phyloP scores from a whole-genome alignment of 805 yeast species.

The Lipomyces mesembrius region DNA sequence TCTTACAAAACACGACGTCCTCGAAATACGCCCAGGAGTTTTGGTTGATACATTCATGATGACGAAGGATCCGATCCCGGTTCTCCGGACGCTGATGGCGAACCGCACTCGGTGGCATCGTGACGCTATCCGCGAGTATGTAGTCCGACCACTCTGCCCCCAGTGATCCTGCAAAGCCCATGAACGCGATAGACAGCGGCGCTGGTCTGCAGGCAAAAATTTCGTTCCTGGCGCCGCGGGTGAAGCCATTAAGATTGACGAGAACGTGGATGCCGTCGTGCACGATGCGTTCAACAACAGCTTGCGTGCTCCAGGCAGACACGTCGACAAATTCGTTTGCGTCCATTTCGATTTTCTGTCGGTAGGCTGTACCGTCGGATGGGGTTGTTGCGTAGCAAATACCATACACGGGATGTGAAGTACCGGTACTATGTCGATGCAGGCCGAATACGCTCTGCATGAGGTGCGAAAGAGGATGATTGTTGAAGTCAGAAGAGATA shows the following conservation, averaged over 20 bases:
- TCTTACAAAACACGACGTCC: conserved; percentile 42
- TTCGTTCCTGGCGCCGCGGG: conserved; percentile 46
- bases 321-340: conserved; percentile 41
- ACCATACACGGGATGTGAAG: conserved; percentile 35
- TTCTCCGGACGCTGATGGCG: conserved; percentile 8
- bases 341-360: conserved; percentile 41
- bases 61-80: conserved; percentile 19
- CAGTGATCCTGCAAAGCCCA: conserved; percentile 47
- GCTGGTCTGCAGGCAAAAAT: conserved; percentile 45
- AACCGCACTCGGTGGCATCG: conserved; percentile 33
- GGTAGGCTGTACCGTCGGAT: conserved; percentile 42
- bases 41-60: conserved; percentile 21
- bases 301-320: conserved; percentile 39
- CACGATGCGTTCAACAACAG: conserved; percentile 40
- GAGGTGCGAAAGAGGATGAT: conserved; percentile 46
- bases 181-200: conserved; percentile 43
- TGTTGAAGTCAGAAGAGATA: conserved; percentile 44
- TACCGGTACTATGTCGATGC: conserved; percentile 37
- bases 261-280: conserved; percentile 44
- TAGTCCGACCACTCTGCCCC: conserved; percentile 45
- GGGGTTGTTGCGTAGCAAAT: conserved; percentile 44
- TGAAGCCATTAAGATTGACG: conserved; percentile 46
- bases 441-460: conserved; percentile 47
- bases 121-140: conserved; percentile 40
- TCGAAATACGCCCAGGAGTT: conserved; percentile 40